Evolutionary conservation across 345 rosid genomes (phyloP).

Genomic region (Alliaria petiolata): DNA sequence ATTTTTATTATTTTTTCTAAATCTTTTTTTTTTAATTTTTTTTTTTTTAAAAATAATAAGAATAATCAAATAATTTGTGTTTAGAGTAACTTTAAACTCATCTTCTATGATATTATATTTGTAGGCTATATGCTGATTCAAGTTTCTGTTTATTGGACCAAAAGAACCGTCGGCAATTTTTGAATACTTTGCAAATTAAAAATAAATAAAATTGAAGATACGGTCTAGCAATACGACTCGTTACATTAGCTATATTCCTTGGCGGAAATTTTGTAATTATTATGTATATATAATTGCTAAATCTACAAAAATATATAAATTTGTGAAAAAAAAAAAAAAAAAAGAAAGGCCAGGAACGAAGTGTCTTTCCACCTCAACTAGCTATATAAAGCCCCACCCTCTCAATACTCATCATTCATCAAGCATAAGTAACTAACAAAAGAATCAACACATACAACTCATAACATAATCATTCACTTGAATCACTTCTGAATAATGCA

Average conservation of each 20-base stretch:
- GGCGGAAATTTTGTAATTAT: constrained; percentile 17
- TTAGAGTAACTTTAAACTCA: neutral
- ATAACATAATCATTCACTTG: neutral
- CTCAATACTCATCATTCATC: constrained; percentile 1
- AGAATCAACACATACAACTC: constrained; percentile 9
- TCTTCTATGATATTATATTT: neutral
- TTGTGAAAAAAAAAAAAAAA: neutral
- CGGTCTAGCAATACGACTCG: neutral
- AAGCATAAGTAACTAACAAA: constrained; percentile 21
- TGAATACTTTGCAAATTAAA: neutral
- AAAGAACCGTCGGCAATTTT: neutral
- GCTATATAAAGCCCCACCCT: constrained; percentile 34
- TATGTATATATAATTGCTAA: neutral
- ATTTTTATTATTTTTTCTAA: too few relatives aligned
- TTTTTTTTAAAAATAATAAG: too few relatives aligned
- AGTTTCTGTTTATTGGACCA: constrained; percentile 14
- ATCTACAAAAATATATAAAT: neutral
- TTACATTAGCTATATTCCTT: neutral
- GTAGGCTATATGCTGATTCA: neutral
- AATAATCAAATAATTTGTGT: neutral
- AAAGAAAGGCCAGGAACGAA: constrained; percentile 20
- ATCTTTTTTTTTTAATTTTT: too few relatives aligned
- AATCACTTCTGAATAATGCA: constrained; percentile 35
- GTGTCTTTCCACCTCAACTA: constrained; percentile 24
- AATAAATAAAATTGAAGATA: neutral